phyloP scores from a whole-genome alignment of 2,329 filamentous ascomycete species.

The Helicocarpus griseus region DNA sequence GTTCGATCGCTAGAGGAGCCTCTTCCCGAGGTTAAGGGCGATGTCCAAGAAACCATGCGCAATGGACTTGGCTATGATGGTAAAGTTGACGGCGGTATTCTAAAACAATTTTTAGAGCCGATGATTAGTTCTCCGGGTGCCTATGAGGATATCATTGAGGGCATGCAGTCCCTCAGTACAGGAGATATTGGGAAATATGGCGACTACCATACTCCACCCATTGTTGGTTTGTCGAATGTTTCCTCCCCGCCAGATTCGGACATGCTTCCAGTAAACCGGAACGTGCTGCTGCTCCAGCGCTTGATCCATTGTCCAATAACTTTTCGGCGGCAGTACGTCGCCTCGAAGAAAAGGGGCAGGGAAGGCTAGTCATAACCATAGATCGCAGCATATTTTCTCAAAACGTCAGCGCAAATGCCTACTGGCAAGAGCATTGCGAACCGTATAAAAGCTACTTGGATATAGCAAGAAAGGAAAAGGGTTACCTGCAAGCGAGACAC shows the following conservation, averaged over 20 bases:
- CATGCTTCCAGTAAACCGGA: not conserved
- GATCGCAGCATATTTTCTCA: not conserved
- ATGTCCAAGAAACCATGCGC: not conserved
- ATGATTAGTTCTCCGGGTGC: not conserved
- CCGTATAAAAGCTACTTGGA: not conserved
- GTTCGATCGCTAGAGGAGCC: not conserved
- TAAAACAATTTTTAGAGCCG: not conserved
- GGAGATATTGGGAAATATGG: not conserved
- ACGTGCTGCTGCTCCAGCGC: not conserved
- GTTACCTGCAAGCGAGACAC: not conserved
- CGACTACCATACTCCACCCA: not conserved
- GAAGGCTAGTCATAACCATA: not conserved
- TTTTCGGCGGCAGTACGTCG: not conserved
- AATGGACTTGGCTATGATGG: not conserved
- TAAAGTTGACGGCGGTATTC: not conserved
- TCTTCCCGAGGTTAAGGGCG: not conserved
- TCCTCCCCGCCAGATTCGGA: not conserved
- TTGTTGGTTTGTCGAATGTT: not conserved
- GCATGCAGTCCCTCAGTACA: not conserved
- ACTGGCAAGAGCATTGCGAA: not conserved
- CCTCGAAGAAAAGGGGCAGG: not conserved
- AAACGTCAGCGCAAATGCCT: not conserved
- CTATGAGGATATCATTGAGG: not conserved
- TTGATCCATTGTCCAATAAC: not conserved
- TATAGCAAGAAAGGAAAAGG: not conserved